Base-by-base conservation (phyloP, 2,329 filamentous ascomycete species). In the Penicillium sp. region DNA sequence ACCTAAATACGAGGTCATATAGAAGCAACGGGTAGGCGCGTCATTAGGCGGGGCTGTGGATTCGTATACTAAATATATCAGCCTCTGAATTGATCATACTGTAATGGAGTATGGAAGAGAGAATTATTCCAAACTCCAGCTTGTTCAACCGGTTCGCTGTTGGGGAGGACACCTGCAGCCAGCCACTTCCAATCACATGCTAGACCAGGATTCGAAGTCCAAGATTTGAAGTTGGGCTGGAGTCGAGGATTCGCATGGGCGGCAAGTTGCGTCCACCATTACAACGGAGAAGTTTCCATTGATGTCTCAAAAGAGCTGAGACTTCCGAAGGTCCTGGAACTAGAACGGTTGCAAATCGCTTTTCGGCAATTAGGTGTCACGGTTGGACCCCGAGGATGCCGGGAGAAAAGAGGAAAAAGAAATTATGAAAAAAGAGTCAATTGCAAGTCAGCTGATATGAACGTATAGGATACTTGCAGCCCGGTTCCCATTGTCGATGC, bases 131-230 rank as follows among this genome's bases (percentile, higher is more conserved):
- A 34, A 44, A 18, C 38, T 24, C 26, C 26, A 20, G 16, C 20
- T 40, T 35, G 45, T 49, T 42, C 20, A 31, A 50, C 29, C 26
- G 9, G 46, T 42, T 55, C 52, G 24, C 31, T 55, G 31, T 31
- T 50, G 16, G 22, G 47, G 13, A 40, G 52, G 34, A 44, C 34
- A 11, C 35, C 63, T 72, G 69, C 69, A 72, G 60, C 65, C 60
- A 65, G 48, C 65, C 69, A 65, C 55, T 29, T 52, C 58, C 31
- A 59, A 72, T 70, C 69, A 70, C 68, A 59, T 66, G 61, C 63
- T 62, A 59, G 48, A 37, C 56, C 59, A 46, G 58, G 48, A 66
- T 46, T 24, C 31, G 14, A 24, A 59, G 48, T 45, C 56, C 59
- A 49, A 51, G 37, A 66, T 65, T 63, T 58, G 45, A 55, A 63